Base-by-base conservation (phyloP, 345 rosid genomes). In the Acer campestre region DNA sequence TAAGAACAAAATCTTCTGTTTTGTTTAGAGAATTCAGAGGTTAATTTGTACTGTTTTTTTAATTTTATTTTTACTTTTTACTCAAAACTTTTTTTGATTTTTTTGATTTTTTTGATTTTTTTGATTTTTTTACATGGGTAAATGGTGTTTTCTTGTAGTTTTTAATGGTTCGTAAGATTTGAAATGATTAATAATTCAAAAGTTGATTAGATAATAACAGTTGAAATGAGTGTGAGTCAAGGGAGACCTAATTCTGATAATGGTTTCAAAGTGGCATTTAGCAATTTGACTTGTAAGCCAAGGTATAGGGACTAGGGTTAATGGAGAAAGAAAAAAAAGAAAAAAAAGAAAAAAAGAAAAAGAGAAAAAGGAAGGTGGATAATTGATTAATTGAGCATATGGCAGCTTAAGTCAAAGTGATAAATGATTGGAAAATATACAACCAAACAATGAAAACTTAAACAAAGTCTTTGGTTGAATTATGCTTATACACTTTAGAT, bases 351-450 rank as follows among this genome's bases (percentile, higher is more conserved):
- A 29, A 29, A 29, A 29, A 29, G 31, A 29, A 29, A 29, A 29
- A 29, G 31, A 29, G 31, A 29, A 64, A 69, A 17, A 12, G 55
- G 70, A 70, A 49, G 68, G 49, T 23, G 51, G 68, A 75, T n/a
- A 25, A 27, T 74, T 48, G 75, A 48, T 70, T n/a, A 25, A 20
- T 74, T 48, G 75, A 31, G 74, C 8, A 10, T 20, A 20, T 71
- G 68, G 51, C 25, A 38, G 6, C 0, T 44, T 44, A n/a, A n/a
- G 77, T 78, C 85, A 75, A 78, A 48, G 46, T 67, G 75, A 67
- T 48, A 29, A 71, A 82, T 82, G 71, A 75, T 78, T 82, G 82
- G 67, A 3, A 67, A 74, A 35, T 6, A 27, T 70, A 67, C 67
- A 55, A 10, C 63, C 61, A 68, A 40, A 3, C 31, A 38, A 55